Evolutionary conservation across 2,329 filamentous ascomycete species (phyloP), one percentile per base, ranked within the genome.

Genomic region (Aureobasidium leucospermi): DNA sequence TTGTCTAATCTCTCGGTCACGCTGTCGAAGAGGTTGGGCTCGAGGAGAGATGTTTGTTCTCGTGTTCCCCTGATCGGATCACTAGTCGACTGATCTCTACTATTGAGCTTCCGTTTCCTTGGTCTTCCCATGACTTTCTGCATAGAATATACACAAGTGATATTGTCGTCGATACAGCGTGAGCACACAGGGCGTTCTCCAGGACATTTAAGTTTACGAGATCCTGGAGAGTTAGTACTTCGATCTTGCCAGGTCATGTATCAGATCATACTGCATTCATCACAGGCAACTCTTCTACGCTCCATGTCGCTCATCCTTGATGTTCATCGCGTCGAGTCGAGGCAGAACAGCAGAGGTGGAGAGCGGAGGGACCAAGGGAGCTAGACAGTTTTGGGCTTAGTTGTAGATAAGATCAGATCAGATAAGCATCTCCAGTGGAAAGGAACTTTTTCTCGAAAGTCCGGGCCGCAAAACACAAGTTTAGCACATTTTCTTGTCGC

Each of bases 81-180:
- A 10, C 28, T 19, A 28, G 29, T 31, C 23, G 49, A 31, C 15
- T 31, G 36, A 31, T 36, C 32, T n/a, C 3, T 42, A 16, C 41
- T 34, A 1, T 46, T 15, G 16, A 39, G 55, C 10, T 41, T 60
- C 10, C 77, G 71, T 66, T 80, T 81, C 61, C 74, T 74, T n/a
- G 78, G 78, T 45, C 78, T 66, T 9, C 78, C 78, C 78, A 80
- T 81, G 38, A 70, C 73, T 66, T 78, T 79, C 56, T 76, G 76
- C 2, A 68, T 67, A 28, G 76, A 79, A 65, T 79, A 81, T 29
- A 75, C 57, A 64, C 78, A 81, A 15, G 52, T 49, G 13, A 79
- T 70, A 3, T 63, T 63, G 51, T 79, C 77, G 42, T 67, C 65
- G 16, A 63, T 62, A 62, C 78, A 80, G 55, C 78, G 69, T 16